phyloP scores from a whole-genome alignment of 139 green algal genomes.

The Edaphochlamys debaryana region DNA sequence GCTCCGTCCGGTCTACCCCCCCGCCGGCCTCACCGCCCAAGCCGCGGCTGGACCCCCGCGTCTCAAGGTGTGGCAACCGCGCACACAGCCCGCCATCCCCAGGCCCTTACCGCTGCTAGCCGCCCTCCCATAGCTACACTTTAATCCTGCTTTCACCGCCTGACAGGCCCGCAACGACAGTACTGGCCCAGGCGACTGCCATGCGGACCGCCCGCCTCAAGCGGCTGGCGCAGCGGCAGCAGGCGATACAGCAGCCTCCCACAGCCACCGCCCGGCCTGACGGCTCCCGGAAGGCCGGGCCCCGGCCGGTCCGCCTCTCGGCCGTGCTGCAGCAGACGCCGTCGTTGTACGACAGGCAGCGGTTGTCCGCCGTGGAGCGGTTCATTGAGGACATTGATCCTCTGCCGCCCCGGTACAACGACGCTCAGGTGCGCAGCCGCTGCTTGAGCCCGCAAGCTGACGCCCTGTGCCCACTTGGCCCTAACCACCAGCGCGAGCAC shows the following conservation, averaged over 20 bases:
- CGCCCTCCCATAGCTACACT: no score
- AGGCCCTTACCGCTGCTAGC: no score
- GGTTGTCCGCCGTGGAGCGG: slow-evolving; percentile 62
- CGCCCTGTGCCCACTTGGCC: no score
- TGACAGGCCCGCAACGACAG: slow-evolving; percentile 26
- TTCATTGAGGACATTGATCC: slow-evolving; percentile 60
- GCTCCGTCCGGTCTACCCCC: no score
- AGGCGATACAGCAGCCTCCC: neutral
- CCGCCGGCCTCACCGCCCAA: neutral
- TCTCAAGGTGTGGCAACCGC: neutral
- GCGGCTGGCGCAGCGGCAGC: slow-evolving; percentile 39
- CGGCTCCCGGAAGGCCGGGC: neutral
- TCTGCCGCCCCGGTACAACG: slow-evolving; percentile 58
- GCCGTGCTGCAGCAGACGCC: slow-evolving; percentile 48
- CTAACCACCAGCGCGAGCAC: no score
- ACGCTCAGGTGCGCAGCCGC: slow-evolving; percentile 43
- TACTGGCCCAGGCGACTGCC: slow-evolving; percentile 17
- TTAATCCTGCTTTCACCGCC: no score
- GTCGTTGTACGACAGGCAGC: slow-evolving; percentile 61
- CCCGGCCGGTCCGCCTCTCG: slow-evolving; percentile 43
- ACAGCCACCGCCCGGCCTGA: neutral
- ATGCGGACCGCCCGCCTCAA: slow-evolving; percentile 19
- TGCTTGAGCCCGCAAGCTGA: no score
- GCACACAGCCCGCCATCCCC: neutral
- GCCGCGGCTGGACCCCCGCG: slow-evolving; percentile 10